Base-by-base conservation (phyloP, 805 yeast species). In the Pachysolen tannophilus region DNA sequence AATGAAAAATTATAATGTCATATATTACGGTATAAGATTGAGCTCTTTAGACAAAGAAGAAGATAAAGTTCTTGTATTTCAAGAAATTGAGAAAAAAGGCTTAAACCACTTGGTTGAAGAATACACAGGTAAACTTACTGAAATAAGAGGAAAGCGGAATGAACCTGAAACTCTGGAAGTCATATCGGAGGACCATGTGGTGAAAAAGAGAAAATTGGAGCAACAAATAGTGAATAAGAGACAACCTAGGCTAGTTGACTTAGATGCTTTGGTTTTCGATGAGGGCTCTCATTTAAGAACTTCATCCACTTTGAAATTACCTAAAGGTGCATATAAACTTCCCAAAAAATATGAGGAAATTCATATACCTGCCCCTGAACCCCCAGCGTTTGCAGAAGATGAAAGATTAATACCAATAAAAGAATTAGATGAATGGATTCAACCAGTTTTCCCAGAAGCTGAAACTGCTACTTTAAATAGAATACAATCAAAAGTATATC, bases 291-390 rank as follows among this genome's bases (percentile, higher is more conserved):
- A 74, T 44, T 60, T 82, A 8, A 67, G 80, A 72, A 70, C 87
- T 1, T 66, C 72, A 0, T 60, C 80, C 1, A 80, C 77, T 40
- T 75, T 92, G 16, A 68, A 69, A 35, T 69, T 92, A 3, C 97
- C 98, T 0, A 70, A 70, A 39, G 95, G 94, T 3, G 82, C 97
- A 0, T 82, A 75, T 52, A 86, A 83, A 48, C 73, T 82, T 40
- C 72, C 75, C 9, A 78, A 78, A 43, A 76, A 73, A 39, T 90
- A 90, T 58, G 97, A 90, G 50, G 94, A 86, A 46, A 83, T 88
- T 25, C 87, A 79, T 42, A 75, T 92, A n/a, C 98, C 98, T 0
- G 79, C 96, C 0, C 95, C 96, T 0, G 53, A 59, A 11, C 65
- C 69, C 18, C 67, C 75, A 3, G 58, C 55, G 2, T 34, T 50